Evolutionary conservation across 768 basidiomycete species (phyloP).

Genomic region (Cystobasidium tubakii): DNA sequence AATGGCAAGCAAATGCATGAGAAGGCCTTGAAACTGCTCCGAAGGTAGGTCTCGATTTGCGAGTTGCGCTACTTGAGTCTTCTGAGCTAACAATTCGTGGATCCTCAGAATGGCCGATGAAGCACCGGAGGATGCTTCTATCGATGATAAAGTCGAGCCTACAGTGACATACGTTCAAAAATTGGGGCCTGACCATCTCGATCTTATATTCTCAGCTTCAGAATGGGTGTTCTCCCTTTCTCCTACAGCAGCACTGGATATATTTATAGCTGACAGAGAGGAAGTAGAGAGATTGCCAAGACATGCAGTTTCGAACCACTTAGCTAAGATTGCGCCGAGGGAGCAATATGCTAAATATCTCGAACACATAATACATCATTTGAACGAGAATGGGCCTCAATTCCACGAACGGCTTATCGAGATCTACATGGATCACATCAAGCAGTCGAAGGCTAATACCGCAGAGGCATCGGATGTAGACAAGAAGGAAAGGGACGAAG

Average conservation of each 20-base stretch:
- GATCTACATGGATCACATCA: constrained; percentile 69
- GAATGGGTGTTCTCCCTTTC: constrained; percentile 79
- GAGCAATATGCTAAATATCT: constrained; percentile 55
- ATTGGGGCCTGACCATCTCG: constrained; percentile 71
- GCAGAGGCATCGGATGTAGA: constrained; percentile 47
- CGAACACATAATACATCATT: constrained; percentile 72
- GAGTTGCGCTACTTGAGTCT: no score
- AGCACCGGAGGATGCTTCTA: constrained; percentile 56
- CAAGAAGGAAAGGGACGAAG: constrained; percentile 54
- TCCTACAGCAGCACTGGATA: constrained; percentile 72
- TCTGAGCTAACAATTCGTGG: no score
- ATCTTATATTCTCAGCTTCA: constrained; percentile 73
- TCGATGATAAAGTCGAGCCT: constrained; percentile 67
- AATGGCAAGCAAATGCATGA: constrained; percentile 92
- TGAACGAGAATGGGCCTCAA: constrained; percentile 60
- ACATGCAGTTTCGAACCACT: constrained; percentile 65
- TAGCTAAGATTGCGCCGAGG: constrained; percentile 62
- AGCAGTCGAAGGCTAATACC: neutral
- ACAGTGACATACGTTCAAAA: constrained; percentile 87
- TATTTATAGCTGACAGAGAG: constrained; percentile 77
- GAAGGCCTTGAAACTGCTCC: constrained; percentile 75
- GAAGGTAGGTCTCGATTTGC: constrained; percentile 59
- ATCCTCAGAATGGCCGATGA: constrained; percentile 65
- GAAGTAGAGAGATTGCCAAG: constrained; percentile 79
- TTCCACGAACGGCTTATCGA: constrained; percentile 89